A percentile compares a stretch with the other conserved stretches of the same genome.
These are phyloP conservation scores for Spatholobus suberectus DNA, from an alignment of 306 rosid species.

Conservation along the genomic window DNA sequence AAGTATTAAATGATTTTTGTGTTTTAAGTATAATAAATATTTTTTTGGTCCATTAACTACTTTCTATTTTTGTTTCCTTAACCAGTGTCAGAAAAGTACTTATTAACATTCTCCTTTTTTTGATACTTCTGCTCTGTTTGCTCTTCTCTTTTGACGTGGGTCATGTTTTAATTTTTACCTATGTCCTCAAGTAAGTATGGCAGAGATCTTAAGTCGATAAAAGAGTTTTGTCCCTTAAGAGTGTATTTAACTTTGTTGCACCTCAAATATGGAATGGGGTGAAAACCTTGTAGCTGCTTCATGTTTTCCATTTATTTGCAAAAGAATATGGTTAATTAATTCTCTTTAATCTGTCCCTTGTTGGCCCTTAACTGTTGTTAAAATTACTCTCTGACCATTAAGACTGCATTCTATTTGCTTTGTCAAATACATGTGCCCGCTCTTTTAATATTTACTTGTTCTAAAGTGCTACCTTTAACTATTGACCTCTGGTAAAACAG, in stretches of 20 bases:
- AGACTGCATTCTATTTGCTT: neutral
- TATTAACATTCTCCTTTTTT: neutral
- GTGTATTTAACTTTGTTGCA: neutral
- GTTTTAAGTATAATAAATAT: neutral
- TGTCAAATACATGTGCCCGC: neutral
- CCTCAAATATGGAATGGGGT: neutral
- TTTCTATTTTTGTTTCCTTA: neutral
- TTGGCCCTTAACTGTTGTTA: neutral
- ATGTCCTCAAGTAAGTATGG: neutral
- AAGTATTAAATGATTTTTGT: neutral
- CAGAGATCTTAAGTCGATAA: neutral
- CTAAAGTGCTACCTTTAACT: conserved; percentile 25
- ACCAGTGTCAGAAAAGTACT: neutral
- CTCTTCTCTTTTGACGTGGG: neutral
- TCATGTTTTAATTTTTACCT: neutral
- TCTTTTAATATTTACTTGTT: neutral
- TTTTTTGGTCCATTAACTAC: neutral
- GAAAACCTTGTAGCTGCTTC: neutral
- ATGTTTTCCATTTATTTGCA: conserved; percentile 21
- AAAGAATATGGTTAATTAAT: conserved; percentile 6
- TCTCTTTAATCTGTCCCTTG: neutral
- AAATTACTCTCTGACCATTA: neutral
- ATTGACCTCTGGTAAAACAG: conserved; percentile 51
- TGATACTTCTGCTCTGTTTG: conserved; percentile 11
- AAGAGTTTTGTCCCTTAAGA: neutral